Evolutionary conservation across 805 yeast genomes (phyloP), one percentile per base, ranked within the genome.

Genomic region (Myxozyma vanderwaltii): DNA sequence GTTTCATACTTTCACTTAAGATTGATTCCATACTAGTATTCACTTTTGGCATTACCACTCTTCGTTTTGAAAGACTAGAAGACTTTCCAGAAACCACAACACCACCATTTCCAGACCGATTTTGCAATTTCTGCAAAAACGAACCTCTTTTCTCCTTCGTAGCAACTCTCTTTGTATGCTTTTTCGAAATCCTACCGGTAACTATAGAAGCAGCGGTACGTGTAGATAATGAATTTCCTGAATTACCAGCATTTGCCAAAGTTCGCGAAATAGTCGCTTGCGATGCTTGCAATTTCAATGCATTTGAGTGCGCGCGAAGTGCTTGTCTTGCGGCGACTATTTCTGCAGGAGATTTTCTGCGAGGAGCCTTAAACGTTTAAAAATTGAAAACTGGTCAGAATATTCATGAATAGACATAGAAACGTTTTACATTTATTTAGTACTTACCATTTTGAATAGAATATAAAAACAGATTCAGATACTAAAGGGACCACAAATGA

Each of bases 311-410:
- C 7, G 64, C 65, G 12, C 65, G 63, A 10, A 47, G 52, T 3
- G 57, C 64, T 40, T 60, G 65, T 17, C 65, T 56, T 7, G 57
- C 58, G 13, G 62, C 63, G 12, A 62, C 44, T 8, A 59, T 51
- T 27, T 45, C 52, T 19, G 44, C 55, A 40, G 55, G 48, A 21
- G 65, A 54, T 60, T 48, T 51, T 24, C 65, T 51, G 23, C 59
- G 51, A 8, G 65, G 63, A 1, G 59, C 63, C 65, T 62, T 19
- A 10, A 38, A n/a, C n/a, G n/a, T n/a, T n/a, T n/a, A n/a, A n/a
- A n/a, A n/a, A n/a, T n/a, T n/a, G n/a, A n/a, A n/a, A n/a, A n/a
- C n/a, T n/a, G n/a, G n/a, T n/a, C n/a, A n/a, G n/a, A n/a, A n/a
- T n/a, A n/a, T n/a, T n/a, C n/a, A n/a, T n/a, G n/a, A n/a, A n/a